A percentile compares a stretch with the other conserved stretches of the same genome.
Conservation (phyloP, 1,139 yeast genomes). For the Taphrina confusa region DNA sequence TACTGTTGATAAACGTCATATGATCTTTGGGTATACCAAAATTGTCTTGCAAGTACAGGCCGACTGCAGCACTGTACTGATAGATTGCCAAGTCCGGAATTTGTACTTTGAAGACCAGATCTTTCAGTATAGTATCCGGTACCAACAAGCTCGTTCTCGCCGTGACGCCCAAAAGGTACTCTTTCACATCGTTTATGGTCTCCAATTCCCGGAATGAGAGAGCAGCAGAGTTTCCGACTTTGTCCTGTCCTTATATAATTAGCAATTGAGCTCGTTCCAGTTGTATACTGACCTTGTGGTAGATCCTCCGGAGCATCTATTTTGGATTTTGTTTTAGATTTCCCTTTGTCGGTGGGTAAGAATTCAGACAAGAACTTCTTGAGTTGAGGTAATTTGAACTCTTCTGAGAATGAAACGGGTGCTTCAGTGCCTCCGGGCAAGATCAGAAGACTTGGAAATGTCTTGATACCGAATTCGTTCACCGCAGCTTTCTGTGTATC, state of each 20-base stretch:
- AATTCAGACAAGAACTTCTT: background rate
- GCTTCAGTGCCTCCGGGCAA: constrained; percentile 11
- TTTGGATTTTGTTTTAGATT: too few relatives aligned
- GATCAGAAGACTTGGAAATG: constrained; percentile 9
- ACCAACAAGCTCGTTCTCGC: background rate
- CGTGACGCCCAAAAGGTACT: background rate
- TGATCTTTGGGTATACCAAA: background rate
- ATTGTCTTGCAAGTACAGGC: background rate
- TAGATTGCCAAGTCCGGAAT: background rate
- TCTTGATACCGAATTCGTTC: background rate
- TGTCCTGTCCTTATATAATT: background rate
- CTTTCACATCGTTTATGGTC: background rate
- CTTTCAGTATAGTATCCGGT: background rate
- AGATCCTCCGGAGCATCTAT: too few relatives aligned
- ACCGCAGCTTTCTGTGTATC: constrained; percentile 7
- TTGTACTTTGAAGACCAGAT: background rate
- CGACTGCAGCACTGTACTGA: background rate
- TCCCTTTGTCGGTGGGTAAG: too few relatives aligned
- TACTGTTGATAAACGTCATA: constrained; percentile 13
- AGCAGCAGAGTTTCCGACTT: too few relatives aligned
- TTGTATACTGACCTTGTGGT: background rate
- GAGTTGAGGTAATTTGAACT: constrained; percentile 10
- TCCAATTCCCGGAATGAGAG: too few relatives aligned
- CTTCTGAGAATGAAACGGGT: constrained; percentile 1
- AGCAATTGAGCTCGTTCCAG: background rate